These are phyloP conservation scores for Euphorbia celastroides DNA, from an alignment of 441 rosid species.

Conservation along the genomic window DNA sequence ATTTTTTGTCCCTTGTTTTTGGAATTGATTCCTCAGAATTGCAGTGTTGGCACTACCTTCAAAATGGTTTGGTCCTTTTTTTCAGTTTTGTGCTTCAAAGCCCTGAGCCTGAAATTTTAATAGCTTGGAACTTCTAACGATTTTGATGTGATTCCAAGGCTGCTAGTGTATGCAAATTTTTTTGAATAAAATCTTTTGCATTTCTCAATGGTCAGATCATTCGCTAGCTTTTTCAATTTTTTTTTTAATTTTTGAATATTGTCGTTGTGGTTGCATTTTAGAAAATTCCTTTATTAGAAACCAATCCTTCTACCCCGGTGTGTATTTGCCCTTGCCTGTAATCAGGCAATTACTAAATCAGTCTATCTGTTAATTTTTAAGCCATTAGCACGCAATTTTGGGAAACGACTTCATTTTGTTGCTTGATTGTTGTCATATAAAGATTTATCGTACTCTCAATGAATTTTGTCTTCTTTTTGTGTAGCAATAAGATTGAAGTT, in stretches of 20 bases:
- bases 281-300: not conserved
- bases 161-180: not conserved
- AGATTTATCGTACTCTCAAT: not conserved
- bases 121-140: not conserved
- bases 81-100: not conserved
- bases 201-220: not conserved
- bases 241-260: not conserved
- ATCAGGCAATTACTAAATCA: no score
- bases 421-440: not conserved
- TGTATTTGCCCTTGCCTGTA: not conserved
- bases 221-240: not conserved
- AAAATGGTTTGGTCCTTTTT: not conserved
- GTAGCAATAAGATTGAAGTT: conserved; percentile 81
- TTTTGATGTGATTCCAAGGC: not conserved
- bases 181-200: not conserved
- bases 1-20: not conserved
- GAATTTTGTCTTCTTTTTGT: conserved; percentile 19
- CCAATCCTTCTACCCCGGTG: not conserved
- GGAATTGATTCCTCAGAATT: not conserved
- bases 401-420: not conserved
- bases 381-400: not conserved
- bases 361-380: not conserved
- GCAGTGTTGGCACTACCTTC: not conserved
- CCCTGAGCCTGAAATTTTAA: not conserved
- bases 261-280: not conserved